Base-by-base conservation (phyloP, 352 stramenopile species). In the Phytophthora nicotianae region DNA sequence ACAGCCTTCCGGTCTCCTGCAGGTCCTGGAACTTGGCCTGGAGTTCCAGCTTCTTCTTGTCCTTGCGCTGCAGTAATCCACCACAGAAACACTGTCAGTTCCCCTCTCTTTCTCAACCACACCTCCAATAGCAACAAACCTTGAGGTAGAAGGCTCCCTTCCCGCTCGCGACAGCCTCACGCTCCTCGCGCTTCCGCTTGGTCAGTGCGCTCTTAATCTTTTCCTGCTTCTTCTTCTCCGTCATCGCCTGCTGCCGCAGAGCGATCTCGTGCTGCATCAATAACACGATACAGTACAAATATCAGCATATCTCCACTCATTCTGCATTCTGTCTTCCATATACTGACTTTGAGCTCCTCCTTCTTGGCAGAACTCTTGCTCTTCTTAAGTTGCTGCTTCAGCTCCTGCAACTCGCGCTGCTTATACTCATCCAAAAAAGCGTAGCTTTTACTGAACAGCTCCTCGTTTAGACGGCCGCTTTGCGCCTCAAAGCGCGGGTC, bases 91-190 rank as follows among this genome's bases (percentile, higher is more conserved):
- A 11, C 35, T 4, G 32, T 23, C 43, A 45, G 33, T 59, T 32
- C 53, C 50, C 14, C 13, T 13, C 11, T n/a, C 21, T 50, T 26
- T 10, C 29, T 50, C 26, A 33, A 6, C n/a, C 9, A 40, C n/a
- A 17, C 11, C 10, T 48, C 1, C 23, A 59, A 32, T 7, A 26
- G 10, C 35, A n/a, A 56, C 57, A 27, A 55, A 87, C 79, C 77
- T 94, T 97, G 58, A 97, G 80, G 65, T 96, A 98, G 65, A 94
- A 98, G 11, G 90, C 79, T 47, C 83, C 91, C 70, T 98, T 98
- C 58, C 91, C 91, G 19, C 67, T 86, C 7, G 84, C 89, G n/a
- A 98, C 91, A 8, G 89, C 89, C 21, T 95, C 86, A 29, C 88
- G 76, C 66, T 98, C 91, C 40, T 93, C 85, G 33, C 80, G 81